Base-by-base conservation (phyloP, 2,329 filamentous ascomycete species). In the Clonostachys byssicola region DNA sequence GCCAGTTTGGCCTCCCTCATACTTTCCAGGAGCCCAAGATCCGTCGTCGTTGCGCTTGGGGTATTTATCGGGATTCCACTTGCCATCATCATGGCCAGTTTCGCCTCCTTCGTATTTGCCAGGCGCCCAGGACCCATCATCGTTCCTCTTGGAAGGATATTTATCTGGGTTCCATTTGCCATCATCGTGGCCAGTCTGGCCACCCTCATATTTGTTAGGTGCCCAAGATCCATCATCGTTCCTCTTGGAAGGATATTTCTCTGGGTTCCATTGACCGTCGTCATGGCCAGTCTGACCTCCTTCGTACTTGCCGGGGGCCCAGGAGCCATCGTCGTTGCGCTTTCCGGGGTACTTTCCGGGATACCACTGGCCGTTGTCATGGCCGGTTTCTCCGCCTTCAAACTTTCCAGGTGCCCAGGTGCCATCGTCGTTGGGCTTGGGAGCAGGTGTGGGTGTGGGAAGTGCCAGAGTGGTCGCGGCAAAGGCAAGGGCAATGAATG, bases 381-480 rank as follows among this genome's bases (percentile, higher is more conserved):
- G 39, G 30, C 30, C 30, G 7, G 47, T 48, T 7, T 33, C 46
- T 12, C 13, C 20, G 34, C 46, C 46, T 43, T 48, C 46, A 40
- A 46, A 49, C 39, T 46, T 46, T 6, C 47, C 47, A 12, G 34
- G 33, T 12, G 35, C n/a, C 48, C 48, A 50, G 8, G 36, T 40
- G 23, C 48, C 48, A 16, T 47, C 46, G 44, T 51, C 49, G 36
- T 39, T 34, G 33, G 46, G 46, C 43, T 48, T 45, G 17, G 43
- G 38, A 17, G 49, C 43, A 23, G 50, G 50, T n/a, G 47, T 35
- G 17, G 46, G 38, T 12, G 49, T 42, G 20, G 50, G 50, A 17
- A 48, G 40, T 34, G 50, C 50, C 7, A 52, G 45, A 34, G 47
- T 45, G 40, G 49, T 50, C 18, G 42, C 51, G 30, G 51, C 51